Percentiles rank a stretch among this genome's conserved stretches.
Conservation (phyloP, 2,329 filamentous ascomycete species). For the Colletotrichum sansevieriae region DNA sequence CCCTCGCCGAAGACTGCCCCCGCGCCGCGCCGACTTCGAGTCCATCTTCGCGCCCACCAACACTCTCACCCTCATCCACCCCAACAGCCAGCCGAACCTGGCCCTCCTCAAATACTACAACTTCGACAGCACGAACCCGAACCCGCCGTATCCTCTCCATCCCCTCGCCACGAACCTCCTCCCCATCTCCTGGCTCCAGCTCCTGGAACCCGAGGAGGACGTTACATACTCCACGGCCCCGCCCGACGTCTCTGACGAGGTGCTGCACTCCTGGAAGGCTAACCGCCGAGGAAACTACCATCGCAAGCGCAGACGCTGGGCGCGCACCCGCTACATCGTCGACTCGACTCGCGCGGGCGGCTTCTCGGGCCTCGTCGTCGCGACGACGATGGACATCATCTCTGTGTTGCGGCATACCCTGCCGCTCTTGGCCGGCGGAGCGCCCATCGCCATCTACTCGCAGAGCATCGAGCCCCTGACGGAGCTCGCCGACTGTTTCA, state of each 20-base stretch:
- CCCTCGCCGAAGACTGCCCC: conserved; percentile 20
- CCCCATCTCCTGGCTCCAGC: conserved; percentile 90
- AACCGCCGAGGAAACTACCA: conserved; percentile 88
- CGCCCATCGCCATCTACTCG: conserved; percentile 87
- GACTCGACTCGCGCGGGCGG: conserved; percentile 80
- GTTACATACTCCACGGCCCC: conserved; percentile 78
- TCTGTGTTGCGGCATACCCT: conserved; percentile 81
- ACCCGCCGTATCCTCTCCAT: conserved; percentile 70
- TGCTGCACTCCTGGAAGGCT: conserved; percentile 79
- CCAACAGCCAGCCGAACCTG: conserved; percentile 89
- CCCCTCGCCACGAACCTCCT: conserved; percentile 87
- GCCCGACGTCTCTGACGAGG: conserved; percentile 67
- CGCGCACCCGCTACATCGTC: conserved; percentile 77
- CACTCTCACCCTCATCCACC: conserved; percentile 84
- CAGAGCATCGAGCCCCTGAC: conserved; percentile 84
- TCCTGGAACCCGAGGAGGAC: conserved; percentile 82
- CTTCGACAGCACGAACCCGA: conserved; percentile 79
- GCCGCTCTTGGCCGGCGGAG: conserved; percentile 85
- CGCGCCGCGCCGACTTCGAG: conserved; percentile 63
- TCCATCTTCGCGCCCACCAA: conserved; percentile 78
- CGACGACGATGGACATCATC: conserved; percentile 83
- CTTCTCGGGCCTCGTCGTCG: conserved; percentile 87
- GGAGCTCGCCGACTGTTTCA: conserved; percentile 85
- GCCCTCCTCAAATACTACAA: conserved; percentile 89
- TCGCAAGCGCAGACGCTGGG: conserved; percentile 89